Evolutionary conservation across 805 yeast species (phyloP), one percentile per base, ranked within the genome.

Genomic region (Yarrowia alimentaria): DNA sequence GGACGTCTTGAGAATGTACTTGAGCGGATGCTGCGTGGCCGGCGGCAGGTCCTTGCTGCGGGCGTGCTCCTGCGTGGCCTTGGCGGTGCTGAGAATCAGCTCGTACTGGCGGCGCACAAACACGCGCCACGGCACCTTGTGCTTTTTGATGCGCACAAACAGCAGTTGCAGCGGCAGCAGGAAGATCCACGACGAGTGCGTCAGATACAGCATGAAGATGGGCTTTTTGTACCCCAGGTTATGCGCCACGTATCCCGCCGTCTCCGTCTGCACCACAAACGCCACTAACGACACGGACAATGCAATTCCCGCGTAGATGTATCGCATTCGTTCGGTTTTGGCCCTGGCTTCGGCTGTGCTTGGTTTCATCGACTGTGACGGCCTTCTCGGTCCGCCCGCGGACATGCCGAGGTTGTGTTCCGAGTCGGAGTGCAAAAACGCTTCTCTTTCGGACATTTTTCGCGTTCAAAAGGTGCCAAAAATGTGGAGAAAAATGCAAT

Each of bases 211-310:
- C 51, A 83, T 67, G 18, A 86, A 64, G 17, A 85, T 70, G 0
- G 96, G 95, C 60, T 86, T 89, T 47, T 75, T 63, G 64, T 79
- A 87, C 3, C 73, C 75, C 19, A 73, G 63, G 6, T 69, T 62
- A 22, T 72, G 68, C 61, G 85, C 83, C 5, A 87, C 73, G 52
- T 80, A 80, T 6, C 87, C 75, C 1, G 94, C 85, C 54, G 81
- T 70, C 62, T 87, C 96, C 0, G 96, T 87, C 62, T 87, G 96
- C 12, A 74, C 60, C 4, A 88, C 89, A 66, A 88, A 88, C 3
- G 89, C 60, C 6, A 77, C 60, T 53, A 81, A 57, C 0, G 83
- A 76, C 1, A 77, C 53, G 1, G 71, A 11, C 32, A 81, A 73
- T 1, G 83, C 70, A 1, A 67, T 56, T 3, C 68, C 65, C 5